Base-by-base conservation (phyloP, 139 green algal species). In the Picochlorum costavermella region DNA sequence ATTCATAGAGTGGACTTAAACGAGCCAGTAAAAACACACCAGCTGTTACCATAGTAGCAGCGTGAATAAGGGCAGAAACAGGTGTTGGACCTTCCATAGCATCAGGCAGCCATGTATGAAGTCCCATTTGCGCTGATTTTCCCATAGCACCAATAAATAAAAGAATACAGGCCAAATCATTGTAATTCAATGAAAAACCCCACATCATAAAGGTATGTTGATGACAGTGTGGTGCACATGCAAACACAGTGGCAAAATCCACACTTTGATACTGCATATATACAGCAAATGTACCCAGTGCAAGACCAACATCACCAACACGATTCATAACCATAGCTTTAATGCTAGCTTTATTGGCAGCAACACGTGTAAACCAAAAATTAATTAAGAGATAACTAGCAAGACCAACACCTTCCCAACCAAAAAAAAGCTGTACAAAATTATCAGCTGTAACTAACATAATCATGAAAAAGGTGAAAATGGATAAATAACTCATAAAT, bases 71-170 rank as follows among this genome's bases (percentile, higher is more conserved):
- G 14, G 81, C 83, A 53, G 78, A 86, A 25, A 89, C 81, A 20
- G 83, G 83, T 17, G 83, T 88, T 53, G 83, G 83, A 53, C 81
- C 83, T 63, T 86, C 83, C 83, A 90, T 88, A 12, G 70, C 69
- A 71, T 88, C 78, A 55, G 83, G 78, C 36, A 86, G 70, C 83
- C 83, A 90, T 51, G 80, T 83, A 46, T 88, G 81, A 36, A 87
- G 75, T 43, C 81, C 75, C 46, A 90, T 60, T 76, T 87, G 83
- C 37, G 78, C 83, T 64, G 73, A 85, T 79, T 85, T 87, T 33
- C 81, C 81, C 67, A 86, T 69, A 57, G 74, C 70, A 37, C 81
- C 81, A 56, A 86, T 72, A 69, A 85, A 82, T 46, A 84, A 58
- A 26, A 77, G 65, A 55, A 88, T 69, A 60, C 73, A 79, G 49